Evolutionary conservation across 2,329 filamentous ascomycete genomes (phyloP).

Genomic region (Pseudohalonectria lignicola): DNA sequence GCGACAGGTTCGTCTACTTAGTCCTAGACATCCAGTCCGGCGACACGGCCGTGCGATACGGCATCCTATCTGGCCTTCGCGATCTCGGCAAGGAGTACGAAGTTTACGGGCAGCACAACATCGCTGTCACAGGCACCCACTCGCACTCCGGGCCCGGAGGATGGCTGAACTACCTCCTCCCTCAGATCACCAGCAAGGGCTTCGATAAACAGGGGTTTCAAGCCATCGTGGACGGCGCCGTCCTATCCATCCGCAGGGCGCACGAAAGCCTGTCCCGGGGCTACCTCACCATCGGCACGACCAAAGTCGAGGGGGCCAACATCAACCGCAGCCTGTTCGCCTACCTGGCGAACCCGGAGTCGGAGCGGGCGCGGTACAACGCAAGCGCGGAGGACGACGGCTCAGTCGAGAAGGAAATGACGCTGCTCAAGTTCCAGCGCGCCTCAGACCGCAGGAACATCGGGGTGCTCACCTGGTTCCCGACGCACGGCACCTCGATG

Average conservation of each 20-base stretch:
- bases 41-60: constrained; percentile 77
- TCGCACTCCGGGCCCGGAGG: constrained; percentile 83
- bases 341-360: constrained; percentile 70
- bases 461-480: constrained; percentile 82
- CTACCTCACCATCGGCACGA: constrained; percentile 51
- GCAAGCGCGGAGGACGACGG: constrained; percentile 19
- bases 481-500: constrained; percentile 84
- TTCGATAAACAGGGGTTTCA: constrained; percentile 79
- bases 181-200: constrained; percentile 77
- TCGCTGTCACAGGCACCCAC: constrained; percentile 86
- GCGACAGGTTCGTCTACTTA: constrained; percentile 72
- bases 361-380: constrained; percentile 59
- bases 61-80: constrained; percentile 63
- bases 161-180: constrained; percentile 86
- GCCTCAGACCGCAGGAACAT: constrained; percentile 61
- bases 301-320: constrained; percentile 58
- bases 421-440: constrained; percentile 63
- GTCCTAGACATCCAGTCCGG: constrained; percentile 79
- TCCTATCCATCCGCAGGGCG: constrained; percentile 68
- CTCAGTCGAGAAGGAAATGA: constrained; percentile 62
- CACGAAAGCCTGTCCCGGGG: constrained; percentile 50
- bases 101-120: constrained; percentile 64
- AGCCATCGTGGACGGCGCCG: constrained; percentile 74
- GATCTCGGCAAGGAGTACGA: constrained; percentile 57
- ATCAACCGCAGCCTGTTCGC: constrained; percentile 77